A percentile compares a stretch with the other conserved stretches of the same genome.
Evolutionary conservation across 2,329 filamentous ascomycete species (phyloP).

Genomic region (Cadophora gregata): DNA sequence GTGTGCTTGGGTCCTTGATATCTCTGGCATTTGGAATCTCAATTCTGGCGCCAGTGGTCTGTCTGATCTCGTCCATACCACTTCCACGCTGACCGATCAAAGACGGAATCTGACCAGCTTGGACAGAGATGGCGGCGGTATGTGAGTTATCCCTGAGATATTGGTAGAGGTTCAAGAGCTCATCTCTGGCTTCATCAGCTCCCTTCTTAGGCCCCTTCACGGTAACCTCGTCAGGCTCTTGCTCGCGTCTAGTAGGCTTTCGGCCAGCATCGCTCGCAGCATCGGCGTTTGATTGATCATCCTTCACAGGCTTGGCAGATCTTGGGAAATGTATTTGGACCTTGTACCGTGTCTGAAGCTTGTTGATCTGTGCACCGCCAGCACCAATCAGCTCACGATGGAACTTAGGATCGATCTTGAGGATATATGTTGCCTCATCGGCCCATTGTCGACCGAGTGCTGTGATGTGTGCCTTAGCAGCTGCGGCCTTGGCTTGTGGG

Average conservation of each 20-base stretch:
- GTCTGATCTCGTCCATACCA: conserved; percentile 88
- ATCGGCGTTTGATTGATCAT: conserved; percentile 75
- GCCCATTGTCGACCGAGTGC: conserved; percentile 82
- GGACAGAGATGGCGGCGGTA: conserved; percentile 79
- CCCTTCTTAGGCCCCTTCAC: conserved; percentile 92
- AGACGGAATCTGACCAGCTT: conserved; percentile 91
- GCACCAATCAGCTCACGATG: conserved; percentile 93
- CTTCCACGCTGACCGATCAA: conserved; percentile 90
- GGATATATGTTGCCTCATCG: conserved; percentile 84
- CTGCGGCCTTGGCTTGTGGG: conserved; percentile 91
- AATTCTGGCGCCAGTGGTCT: conserved; percentile 84
- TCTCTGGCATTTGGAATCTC: conserved; percentile 87
- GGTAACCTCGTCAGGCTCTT: conserved; percentile 86
- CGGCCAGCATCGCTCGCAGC: conserved; percentile 69
- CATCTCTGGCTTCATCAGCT: conserved; percentile 88
- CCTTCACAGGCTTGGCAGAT: conserved; percentile 65
- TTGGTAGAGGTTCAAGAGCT: conserved; percentile 86
- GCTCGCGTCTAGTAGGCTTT: conserved; percentile 68
- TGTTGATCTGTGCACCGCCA: conserved; percentile 86
- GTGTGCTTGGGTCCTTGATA: conserved; percentile 65
- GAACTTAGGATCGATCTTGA: conserved; percentile 93
- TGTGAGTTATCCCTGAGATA: conserved; percentile 89
- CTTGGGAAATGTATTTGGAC: conserved; percentile 95
- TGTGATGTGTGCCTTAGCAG: conserved; percentile 81
- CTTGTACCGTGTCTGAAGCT: conserved; percentile 88